Evolutionary conservation across 2,329 filamentous ascomycete genomes (phyloP).

Genomic region (Acarospora socialis): DNA sequence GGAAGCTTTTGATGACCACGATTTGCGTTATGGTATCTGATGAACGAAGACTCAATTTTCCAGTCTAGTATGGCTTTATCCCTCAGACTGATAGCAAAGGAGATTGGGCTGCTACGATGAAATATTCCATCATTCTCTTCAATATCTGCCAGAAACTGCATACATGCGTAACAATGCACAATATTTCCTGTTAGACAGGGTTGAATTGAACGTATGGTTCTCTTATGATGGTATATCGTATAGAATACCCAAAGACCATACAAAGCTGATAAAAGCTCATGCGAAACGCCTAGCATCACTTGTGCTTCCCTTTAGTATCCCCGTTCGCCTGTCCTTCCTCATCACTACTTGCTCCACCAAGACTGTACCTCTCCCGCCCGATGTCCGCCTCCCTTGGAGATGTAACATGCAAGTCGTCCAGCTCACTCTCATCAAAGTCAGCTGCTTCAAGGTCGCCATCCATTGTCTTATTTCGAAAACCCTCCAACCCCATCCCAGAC

Average conservation of each 20-base stretch:
- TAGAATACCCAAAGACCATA: too few species aligned
- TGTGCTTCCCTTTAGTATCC: constrained; percentile 7
- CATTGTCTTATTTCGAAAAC: constrained; percentile 29
- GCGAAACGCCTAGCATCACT: constrained; percentile 11
- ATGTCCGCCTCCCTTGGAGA: constrained; percentile 18
- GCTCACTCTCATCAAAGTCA: constrained; percentile 47
- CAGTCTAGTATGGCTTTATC: too few species aligned
- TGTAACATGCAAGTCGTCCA: constrained; percentile 37
- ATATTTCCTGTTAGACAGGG: too few species aligned
- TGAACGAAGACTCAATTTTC: too few species aligned
- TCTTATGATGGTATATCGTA: too few species aligned
- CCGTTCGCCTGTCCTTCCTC: constrained; percentile 15
- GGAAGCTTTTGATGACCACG: constrained; percentile 33
- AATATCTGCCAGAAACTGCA: too few species aligned
- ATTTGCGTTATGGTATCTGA: constrained; percentile 35
- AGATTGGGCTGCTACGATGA: too few species aligned
- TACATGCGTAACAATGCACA: too few species aligned
- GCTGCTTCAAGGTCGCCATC: constrained; percentile 44
- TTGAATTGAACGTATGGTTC: too few species aligned
- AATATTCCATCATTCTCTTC: too few species aligned
- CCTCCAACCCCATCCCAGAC: constrained; percentile 27
- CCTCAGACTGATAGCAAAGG: too few species aligned
- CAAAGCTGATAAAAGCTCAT: too few species aligned
- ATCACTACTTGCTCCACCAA: constrained; percentile 33
- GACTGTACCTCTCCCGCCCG: constrained; percentile 27